Evolutionary conservation across 495 filamentous ascomycete species (phyloP).

Genomic region (Penicillium goetzii): DNA sequence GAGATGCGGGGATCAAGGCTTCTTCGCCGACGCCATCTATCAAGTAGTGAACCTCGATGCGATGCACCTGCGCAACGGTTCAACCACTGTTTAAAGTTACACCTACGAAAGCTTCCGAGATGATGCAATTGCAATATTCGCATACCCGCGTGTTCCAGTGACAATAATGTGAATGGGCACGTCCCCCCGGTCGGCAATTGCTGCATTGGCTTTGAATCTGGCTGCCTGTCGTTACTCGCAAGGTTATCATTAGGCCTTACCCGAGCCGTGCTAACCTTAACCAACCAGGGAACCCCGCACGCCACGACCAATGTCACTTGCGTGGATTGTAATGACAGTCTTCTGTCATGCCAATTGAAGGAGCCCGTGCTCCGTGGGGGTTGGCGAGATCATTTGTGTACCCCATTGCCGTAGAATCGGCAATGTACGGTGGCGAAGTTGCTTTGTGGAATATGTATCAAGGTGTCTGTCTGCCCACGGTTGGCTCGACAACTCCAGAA

Average conservation of each 20-base stretch:
- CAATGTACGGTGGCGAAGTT: too few species aligned
- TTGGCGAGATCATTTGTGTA: not conserved
- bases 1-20: not conserved
- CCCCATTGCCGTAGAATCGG: too few species aligned
- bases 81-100: not conserved
- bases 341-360: not conserved
- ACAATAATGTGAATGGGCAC: not conserved
- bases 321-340: not conserved
- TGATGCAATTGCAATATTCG: not conserved
- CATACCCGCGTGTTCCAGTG: not conserved
- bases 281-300: constrained; percentile 1
- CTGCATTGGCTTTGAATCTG: not conserved
- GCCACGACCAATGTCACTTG: not conserved
- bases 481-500: too few species aligned
- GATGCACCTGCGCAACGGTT: not conserved
- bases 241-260: not conserved
- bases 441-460: too few species aligned
- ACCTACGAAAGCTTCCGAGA: not conserved
- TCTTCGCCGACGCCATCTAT: not conserved
- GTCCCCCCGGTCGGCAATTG: constrained; percentile 1
- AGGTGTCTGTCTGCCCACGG: too few species aligned
- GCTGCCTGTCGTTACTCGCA: not conserved
- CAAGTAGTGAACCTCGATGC: not conserved
- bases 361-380: not conserved
- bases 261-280: not conserved